These are phyloP conservation scores for Coemansia erecta DNA, from an alignment of 192 early-diverging fungal genomes.

Conservation along the genomic window DNA sequence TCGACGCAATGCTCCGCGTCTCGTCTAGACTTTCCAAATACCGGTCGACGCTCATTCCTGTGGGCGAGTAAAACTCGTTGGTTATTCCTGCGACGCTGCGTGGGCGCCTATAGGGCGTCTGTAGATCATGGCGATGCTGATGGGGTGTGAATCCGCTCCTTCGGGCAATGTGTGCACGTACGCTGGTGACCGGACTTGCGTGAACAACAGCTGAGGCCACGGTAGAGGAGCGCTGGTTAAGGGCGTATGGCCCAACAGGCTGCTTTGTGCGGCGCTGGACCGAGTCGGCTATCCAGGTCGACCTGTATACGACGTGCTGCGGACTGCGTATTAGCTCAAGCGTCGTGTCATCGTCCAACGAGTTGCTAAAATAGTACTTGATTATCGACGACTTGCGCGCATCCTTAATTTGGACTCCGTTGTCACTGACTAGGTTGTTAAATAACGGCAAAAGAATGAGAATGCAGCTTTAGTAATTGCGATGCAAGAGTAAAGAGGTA, in stretches of 20 bases:
- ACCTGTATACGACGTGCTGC: conserved; percentile 42
- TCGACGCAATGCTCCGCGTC: conserved; percentile 42
- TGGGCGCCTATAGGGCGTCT: background rate
- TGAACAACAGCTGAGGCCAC: background rate
- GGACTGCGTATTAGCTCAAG: conserved; percentile 20
- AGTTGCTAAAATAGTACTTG: conserved; percentile 49
- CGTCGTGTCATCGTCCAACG: conserved; percentile 21
- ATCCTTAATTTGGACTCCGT: conserved; percentile 45
- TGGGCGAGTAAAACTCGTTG: conserved; percentile 5
- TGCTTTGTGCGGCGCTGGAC: conserved; percentile 31
- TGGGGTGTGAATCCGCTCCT: background rate
- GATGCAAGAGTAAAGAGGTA: background rate
- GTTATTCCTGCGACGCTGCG: conserved; percentile 3
- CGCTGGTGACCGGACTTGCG: conserved; percentile 5
- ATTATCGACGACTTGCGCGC: conserved; percentile 9
- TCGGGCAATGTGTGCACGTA: conserved; percentile 6
- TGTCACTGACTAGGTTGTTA: conserved; percentile 21
- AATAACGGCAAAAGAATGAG: background rate
- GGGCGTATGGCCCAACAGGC: conserved; percentile 38
- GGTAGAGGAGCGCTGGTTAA: conserved; percentile 5
- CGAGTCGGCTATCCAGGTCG: conserved; percentile 46
- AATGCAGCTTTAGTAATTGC: background rate
- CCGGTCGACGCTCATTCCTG: conserved; percentile 4
- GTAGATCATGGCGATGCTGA: background rate
- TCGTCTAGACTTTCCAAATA: conserved; percentile 17